These are phyloP conservation scores for Litsea cubeba DNA, from an alignment of 164 flowering plant genomes.

Conservation along the genomic window DNA sequence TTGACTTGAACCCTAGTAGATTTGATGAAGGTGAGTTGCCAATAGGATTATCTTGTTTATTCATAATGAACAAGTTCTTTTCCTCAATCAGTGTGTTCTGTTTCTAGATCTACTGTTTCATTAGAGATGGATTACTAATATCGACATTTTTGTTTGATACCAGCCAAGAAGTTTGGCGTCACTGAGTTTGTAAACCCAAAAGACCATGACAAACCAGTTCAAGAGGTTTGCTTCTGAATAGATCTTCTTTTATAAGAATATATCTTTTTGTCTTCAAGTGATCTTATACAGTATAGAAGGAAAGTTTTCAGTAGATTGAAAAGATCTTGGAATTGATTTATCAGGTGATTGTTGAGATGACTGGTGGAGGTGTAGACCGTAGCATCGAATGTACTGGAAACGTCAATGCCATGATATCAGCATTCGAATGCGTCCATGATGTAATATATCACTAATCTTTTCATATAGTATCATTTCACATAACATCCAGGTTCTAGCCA, in stretches of 20 bases:
- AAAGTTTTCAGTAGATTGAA: background rate
- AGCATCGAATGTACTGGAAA: conserved; percentile 65
- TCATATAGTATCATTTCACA: background rate
- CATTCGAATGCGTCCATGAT: conserved; percentile 75
- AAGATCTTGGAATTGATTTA: background rate
- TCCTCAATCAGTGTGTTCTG: background rate
- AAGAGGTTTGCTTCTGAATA: conserved; percentile 28
- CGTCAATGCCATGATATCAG: conserved; percentile 59
- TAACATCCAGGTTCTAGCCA: background rate
- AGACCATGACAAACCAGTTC: conserved; percentile 38
- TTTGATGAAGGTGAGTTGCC: conserved; percentile 44
- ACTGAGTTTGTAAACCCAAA: conserved; percentile 40
- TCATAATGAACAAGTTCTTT: background rate
- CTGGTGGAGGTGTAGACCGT: conserved; percentile 65
- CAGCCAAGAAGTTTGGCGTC: conserved; percentile 47
- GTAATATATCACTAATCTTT: conserved; percentile 20
- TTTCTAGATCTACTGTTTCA: background rate
- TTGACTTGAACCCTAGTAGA: conserved; percentile 60
- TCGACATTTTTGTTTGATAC: background rate
- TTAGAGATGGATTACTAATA: background rate
- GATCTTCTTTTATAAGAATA: background rate
- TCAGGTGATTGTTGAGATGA: conserved; percentile 61
- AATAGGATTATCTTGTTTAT: background rate
- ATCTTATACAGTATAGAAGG: background rate
- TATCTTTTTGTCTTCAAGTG: background rate